Percentiles rank a stretch among this genome's conserved stretches.
phyloP scores from a whole-genome alignment of 768 basidiomycete genomes.

The Goffeauzyma gilvescens region DNA sequence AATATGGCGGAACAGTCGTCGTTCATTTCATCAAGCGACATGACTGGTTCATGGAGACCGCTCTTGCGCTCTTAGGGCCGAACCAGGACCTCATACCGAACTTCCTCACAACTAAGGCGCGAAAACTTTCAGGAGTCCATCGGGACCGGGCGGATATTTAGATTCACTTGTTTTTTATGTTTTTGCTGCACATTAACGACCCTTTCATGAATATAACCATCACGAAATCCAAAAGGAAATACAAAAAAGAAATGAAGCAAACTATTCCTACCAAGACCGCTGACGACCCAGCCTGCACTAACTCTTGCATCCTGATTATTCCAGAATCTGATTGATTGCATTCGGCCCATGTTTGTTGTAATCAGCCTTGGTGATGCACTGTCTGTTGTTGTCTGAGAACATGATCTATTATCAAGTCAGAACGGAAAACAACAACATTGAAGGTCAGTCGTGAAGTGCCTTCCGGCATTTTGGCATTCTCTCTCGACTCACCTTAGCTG shows the following conservation, averaged over 20 bases:
- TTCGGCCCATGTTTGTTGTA: slow-evolving; percentile 28
- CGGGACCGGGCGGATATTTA: too few species aligned
- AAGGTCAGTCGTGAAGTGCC: background rate
- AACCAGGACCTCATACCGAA: too few species aligned
- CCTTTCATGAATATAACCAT: too few species aligned
- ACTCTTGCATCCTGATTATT: too few species aligned
- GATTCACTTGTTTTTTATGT: too few species aligned
- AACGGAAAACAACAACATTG: background rate
- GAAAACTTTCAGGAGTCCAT: too few species aligned
- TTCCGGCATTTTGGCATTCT: background rate
- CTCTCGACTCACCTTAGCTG: slow-evolving; percentile 19
- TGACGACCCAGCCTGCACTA: too few species aligned
- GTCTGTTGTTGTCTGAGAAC: slow-evolving; percentile 18
- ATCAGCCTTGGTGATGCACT: slow-evolving; percentile 24
- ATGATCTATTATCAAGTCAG: slow-evolving; percentile 13
- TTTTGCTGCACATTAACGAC: slow-evolving; percentile 2
- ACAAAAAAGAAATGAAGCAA: background rate
- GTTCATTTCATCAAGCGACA: slow-evolving; percentile 96
- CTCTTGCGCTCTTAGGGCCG: slow-evolving; percentile 56
- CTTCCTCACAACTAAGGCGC: too few species aligned
- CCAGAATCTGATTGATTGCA: slow-evolving; percentile 13
- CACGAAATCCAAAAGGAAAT: background rate
- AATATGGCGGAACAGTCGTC: slow-evolving; percentile 68
- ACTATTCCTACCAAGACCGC: too few species aligned
- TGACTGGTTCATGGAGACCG: slow-evolving; percentile 90